Percentiles rank a stretch among this genome's conserved stretches.
Conservation (phyloP, 2,329 filamentous ascomycete genomes). For the Penicillium sp. region DNA sequence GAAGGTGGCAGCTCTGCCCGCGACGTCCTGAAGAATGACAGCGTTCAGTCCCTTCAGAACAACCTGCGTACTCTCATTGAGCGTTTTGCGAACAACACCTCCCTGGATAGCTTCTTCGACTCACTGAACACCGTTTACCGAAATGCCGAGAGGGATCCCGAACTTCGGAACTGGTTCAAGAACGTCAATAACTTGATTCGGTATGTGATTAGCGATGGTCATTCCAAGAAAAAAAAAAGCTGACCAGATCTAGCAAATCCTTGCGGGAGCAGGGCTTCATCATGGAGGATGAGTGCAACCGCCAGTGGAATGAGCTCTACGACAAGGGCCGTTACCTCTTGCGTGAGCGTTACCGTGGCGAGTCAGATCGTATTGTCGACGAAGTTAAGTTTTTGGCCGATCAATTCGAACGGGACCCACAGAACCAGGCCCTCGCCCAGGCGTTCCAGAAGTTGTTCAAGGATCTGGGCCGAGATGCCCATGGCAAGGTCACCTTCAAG, state of each 20-base stretch:
- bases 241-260: constrained; percentile 56
- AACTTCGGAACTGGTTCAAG: constrained; percentile 89
- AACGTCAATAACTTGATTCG: constrained; percentile 71
- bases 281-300: constrained; percentile 73
- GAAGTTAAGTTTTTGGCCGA: constrained; percentile 86
- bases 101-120: constrained; percentile 78
- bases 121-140: constrained; percentile 81
- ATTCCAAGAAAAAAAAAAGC: background rate
- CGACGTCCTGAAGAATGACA: constrained; percentile 65
- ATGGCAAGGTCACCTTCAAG: constrained; percentile 87
- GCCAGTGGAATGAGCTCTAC: constrained; percentile 80
- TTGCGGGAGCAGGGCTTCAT: constrained; percentile 90
- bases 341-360: constrained; percentile 79
- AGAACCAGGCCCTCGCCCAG: constrained; percentile 77
- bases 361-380: constrained; percentile 82
- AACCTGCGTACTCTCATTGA: constrained; percentile 85
- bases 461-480: constrained; percentile 82
- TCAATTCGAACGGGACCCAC: constrained; percentile 84
- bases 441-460: constrained; percentile 81
- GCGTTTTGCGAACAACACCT: constrained; percentile 93
- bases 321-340: constrained; percentile 84
- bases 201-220: constrained; percentile 20
- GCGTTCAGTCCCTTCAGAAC: constrained; percentile 69
- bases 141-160: constrained; percentile 80
- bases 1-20: constrained; percentile 68